Base-by-base conservation (phyloP, 768 basidiomycete genomes). In the Amanita brunnescens region DNA sequence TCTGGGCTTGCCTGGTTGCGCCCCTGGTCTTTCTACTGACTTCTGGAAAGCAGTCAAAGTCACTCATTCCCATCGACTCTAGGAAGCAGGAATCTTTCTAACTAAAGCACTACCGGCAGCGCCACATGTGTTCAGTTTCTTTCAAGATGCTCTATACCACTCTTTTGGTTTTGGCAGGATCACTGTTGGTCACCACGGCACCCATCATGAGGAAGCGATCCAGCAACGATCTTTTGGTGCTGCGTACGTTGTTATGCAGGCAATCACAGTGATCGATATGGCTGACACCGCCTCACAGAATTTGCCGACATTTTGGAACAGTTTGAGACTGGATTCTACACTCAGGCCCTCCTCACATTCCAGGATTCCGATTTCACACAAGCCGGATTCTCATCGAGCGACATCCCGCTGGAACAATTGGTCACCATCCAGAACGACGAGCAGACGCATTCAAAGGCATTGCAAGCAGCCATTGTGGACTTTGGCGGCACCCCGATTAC, bases 251-350 rank as follows among this genome's bases (percentile, higher is more conserved):
- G 26, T 26, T 8, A 29, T 10, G 7, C 7, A n/a, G n/a, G n/a
- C n/a, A n/a, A n/a, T n/a, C n/a, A n/a, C n/a, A n/a, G n/a, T n/a
- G n/a, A n/a, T n/a, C n/a, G n/a, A n/a, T n/a, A 35, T 8, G 33
- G 2, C 18, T 29, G 26, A 4, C 26, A 29, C 26, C 3, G 42
- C 46, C n/a, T 13, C 43, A 30, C 59, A 90, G 88, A 81, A 61
- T 90, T 90, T 56, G 85, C 87, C 40, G 71, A 81, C 62, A 80
- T 86, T 44, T 71, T 91, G 39, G 88, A 91, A 63, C 78, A 83
- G 55, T 70, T 90, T 13, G 88, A 90, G 64, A 74, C 74, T 10
- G 58, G 68, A 23, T 90, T 90, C 61, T 91, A 91, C 63, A 53
- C 67, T 2, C 75, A 87, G 59, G 86, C 79, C 13, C 68, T 89